Evolutionary conservation across 1,139 yeast species (phyloP), one percentile per base, ranked within the genome.

Genomic region (Groenewaldozyma sp.): DNA sequence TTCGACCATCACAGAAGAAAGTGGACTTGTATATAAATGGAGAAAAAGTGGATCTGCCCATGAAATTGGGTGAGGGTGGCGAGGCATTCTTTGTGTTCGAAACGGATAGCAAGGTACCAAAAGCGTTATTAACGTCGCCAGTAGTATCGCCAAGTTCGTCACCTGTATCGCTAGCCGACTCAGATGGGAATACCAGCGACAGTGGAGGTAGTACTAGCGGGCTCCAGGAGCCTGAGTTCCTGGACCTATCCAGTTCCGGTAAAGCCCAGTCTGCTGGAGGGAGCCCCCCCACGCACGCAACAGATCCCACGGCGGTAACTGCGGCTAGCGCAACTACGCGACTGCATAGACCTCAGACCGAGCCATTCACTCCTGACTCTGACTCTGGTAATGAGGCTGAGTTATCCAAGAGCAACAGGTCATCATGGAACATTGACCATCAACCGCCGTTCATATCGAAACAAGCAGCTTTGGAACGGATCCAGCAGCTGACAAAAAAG

Each of bases 51-150:
- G 81, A 84, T 51, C 67, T 88, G 42, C 95, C 95, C 10, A 91
- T 91, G 98, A 91, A 91, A 61, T 65, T 91, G 37, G 95, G 96
- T 10, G 98, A 91, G 46, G 95, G 94, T 2, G 99, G 99, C 20
- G 99, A 91, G 60, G 98, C 97, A 0, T 88, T 87, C 59, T 91
- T 91, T 57, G 98, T 91, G 36, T 88, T 91, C 64, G 95, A 88
- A 55, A 83, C 96, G 2, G 73, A 73, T 31, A 71, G 68, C 13
- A 73, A 73, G 38, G 81, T 88, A 14, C 94, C 95, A 1, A 69
- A 71, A 42, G 82, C 84, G 47, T 71, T 86, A 45, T 73, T 86
- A 49, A 87, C 98, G 0, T 86, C 96, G 0, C 99, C 99, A 0
- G 94, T 91, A 31, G 66, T 86, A 21, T 82, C 95, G 29, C 94